Conservation (phyloP, 1,284 basidiomycete genomes). For the Ceratobasidium sp. region DNA sequence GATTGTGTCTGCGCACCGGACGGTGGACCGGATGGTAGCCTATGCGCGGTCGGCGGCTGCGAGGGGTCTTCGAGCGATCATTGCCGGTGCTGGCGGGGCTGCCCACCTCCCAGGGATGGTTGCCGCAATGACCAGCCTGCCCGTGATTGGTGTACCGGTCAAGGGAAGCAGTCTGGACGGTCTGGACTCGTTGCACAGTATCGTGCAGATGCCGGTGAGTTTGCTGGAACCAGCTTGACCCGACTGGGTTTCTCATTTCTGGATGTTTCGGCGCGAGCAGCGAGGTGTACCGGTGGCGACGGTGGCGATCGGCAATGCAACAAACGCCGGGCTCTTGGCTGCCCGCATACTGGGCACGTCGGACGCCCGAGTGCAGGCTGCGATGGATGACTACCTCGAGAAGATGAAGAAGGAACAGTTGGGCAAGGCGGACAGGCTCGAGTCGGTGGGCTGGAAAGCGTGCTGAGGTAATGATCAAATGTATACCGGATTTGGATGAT, state of each 20-base stretch:
- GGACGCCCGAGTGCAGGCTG: constrained; percentile 73
- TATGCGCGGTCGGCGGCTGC: constrained; percentile 85
- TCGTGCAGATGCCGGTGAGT: constrained; percentile 98
- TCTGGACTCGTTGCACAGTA: constrained; percentile 95
- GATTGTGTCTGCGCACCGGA: constrained; percentile 96
- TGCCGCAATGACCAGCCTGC: constrained; percentile 91
- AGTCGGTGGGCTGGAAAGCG: constrained; percentile 87
- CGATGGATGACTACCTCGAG: constrained; percentile 84
- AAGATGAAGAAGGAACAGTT: constrained; percentile 86
- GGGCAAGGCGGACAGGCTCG: constrained; percentile 83
- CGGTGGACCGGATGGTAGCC: constrained; percentile 86
- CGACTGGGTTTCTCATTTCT: neutral
- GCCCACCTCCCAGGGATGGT: constrained; percentile 99
- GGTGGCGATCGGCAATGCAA: constrained; percentile 96
- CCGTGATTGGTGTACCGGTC: constrained; percentile 97
- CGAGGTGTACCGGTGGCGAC: constrained; percentile 97
- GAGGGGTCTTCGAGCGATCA: constrained; percentile 83
- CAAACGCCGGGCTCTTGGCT: constrained; percentile 93
- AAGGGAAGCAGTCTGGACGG: constrained; percentile 95
- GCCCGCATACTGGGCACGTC: constrained; percentile 87
- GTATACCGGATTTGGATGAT: constrained; percentile 27
- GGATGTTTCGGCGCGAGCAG: constrained; percentile 59
- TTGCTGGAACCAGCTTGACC: neutral
- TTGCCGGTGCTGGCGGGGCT: constrained; percentile 97
- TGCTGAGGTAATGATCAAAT: constrained; percentile 60